Conservation (phyloP, 1,284 basidiomycete species). For the Gomphus sp. region DNA sequence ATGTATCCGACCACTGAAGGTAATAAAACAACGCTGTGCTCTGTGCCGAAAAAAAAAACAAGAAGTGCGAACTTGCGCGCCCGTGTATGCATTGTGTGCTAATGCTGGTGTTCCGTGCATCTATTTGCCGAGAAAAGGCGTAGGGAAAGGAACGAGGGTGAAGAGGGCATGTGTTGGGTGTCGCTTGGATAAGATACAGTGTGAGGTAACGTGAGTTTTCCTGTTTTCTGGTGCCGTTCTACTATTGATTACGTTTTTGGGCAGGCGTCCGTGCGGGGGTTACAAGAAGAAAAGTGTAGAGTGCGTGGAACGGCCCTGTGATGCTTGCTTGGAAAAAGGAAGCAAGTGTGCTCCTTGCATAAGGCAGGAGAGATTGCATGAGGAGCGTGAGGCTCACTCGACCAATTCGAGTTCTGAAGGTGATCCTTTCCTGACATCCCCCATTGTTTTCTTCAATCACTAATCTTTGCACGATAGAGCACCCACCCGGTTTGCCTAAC, state of each 20-base stretch:
- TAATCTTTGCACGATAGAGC: neutral
- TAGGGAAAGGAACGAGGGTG: slow-evolving; percentile 46
- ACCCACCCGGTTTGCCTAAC: neutral
- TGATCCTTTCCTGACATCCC: neutral
- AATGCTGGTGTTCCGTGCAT: slow-evolving; percentile 35
- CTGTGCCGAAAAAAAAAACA: slow-evolving; percentile 42
- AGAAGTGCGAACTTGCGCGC: slow-evolving; percentile 45
- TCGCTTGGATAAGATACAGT: slow-evolving; percentile 5
- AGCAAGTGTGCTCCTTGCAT: neutral
- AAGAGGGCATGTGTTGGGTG: slow-evolving; percentile 35
- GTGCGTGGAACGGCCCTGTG: neutral
- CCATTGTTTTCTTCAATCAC: neutral
- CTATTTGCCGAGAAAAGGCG: slow-evolving; percentile 38
- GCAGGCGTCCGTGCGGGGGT: neutral
- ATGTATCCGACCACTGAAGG: slow-evolving; percentile 46
- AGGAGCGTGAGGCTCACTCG: neutral
- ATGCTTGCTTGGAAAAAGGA: neutral
- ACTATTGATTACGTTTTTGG: neutral
- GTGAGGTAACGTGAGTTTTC: slow-evolving; percentile 2
- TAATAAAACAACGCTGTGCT: slow-evolving; percentile 47
- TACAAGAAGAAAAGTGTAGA: slow-evolving; percentile 1
- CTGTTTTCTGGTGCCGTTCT: neutral
- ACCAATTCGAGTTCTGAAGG: neutral
- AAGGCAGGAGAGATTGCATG: neutral
- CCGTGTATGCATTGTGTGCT: slow-evolving; percentile 44